Conservation (phyloP, 257 asterid genomes). For the Solanum pinnatisectum region DNA sequence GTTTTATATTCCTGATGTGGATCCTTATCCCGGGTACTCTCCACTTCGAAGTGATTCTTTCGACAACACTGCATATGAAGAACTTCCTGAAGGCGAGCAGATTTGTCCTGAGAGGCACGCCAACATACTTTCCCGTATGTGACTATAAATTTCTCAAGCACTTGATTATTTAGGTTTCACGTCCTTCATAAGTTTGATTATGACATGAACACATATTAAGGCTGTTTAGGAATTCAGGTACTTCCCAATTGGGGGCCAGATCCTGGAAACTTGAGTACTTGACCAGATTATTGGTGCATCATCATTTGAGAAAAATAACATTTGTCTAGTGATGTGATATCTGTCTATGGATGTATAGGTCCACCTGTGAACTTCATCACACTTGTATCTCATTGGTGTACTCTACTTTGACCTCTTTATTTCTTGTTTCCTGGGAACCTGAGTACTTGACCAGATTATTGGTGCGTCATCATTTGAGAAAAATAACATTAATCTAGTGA, state of each 20-base stretch:
- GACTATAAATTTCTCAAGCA: not conserved
- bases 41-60: constrained; percentile 45
- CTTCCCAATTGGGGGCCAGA: not conserved
- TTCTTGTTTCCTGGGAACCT: not conserved
- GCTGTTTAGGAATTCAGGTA: not conserved
- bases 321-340: not conserved
- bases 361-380: not conserved
- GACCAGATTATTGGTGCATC: not conserved
- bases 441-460: not conserved
- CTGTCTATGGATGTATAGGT: not conserved
- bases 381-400: not conserved
- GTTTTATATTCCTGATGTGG: constrained; percentile 68
- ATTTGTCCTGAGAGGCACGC: constrained; percentile 88
- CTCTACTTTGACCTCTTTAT: not conserved
- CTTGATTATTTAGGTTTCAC: not conserved
- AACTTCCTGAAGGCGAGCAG: constrained; percentile 79
- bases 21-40: constrained; percentile 80
- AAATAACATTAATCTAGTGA: not conserved
- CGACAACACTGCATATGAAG: constrained; percentile 66
- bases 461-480: not conserved
- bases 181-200: not conserved
- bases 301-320: not conserved
- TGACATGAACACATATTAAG: not conserved
- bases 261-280: not conserved
- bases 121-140: constrained; percentile 71